phyloP scores from a whole-genome alignment of 2,329 filamentous ascomycete species.

The Fusarium temperatum region DNA sequence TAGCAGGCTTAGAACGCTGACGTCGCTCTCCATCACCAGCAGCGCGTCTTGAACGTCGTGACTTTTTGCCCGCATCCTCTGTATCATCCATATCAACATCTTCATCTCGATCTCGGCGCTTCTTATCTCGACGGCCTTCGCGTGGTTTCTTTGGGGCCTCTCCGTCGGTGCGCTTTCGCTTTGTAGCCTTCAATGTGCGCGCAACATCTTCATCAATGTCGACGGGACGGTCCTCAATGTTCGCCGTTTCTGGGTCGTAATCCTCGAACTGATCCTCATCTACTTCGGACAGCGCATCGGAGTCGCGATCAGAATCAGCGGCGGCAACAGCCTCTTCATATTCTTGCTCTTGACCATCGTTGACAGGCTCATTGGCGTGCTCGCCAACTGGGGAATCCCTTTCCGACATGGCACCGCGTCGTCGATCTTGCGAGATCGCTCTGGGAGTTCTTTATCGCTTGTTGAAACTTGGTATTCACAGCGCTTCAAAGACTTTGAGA shows the following conservation, averaged over 20 bases:
- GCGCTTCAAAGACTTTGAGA: not conserved
- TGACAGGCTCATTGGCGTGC: slow-evolving; percentile 48
- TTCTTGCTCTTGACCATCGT: slow-evolving; percentile 55
- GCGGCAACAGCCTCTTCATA: slow-evolving; percentile 43
- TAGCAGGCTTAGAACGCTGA: slow-evolving; percentile 53
- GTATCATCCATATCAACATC: slow-evolving; percentile 60
- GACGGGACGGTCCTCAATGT: slow-evolving; percentile 70
- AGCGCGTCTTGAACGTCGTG: slow-evolving; percentile 58
- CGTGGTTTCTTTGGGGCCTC: slow-evolving; percentile 77
- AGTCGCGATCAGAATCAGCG: slow-evolving; percentile 63
- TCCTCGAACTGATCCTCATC: slow-evolving; percentile 76
- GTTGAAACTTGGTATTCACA: not conserved
- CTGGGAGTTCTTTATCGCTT: not conserved
- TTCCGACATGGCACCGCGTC: slow-evolving; percentile 55
- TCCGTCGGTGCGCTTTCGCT: slow-evolving; percentile 71
- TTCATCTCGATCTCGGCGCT: slow-evolving; percentile 60
- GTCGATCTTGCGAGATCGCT: slow-evolving; percentile 14
- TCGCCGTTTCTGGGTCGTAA: slow-evolving; percentile 71
- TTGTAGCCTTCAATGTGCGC: slow-evolving; percentile 70
- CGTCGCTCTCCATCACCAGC: slow-evolving; percentile 57
- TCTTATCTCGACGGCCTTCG: slow-evolving; percentile 76
- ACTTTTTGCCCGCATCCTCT: slow-evolving; percentile 54
- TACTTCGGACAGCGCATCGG: slow-evolving; percentile 71
- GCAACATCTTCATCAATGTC: slow-evolving; percentile 74
- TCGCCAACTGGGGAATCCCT: slow-evolving; percentile 53